These are phyloP conservation scores for Malassezia pachydermatis DNA, from an alignment of 1,284 basidiomycete species.

Conservation along the genomic window DNA sequence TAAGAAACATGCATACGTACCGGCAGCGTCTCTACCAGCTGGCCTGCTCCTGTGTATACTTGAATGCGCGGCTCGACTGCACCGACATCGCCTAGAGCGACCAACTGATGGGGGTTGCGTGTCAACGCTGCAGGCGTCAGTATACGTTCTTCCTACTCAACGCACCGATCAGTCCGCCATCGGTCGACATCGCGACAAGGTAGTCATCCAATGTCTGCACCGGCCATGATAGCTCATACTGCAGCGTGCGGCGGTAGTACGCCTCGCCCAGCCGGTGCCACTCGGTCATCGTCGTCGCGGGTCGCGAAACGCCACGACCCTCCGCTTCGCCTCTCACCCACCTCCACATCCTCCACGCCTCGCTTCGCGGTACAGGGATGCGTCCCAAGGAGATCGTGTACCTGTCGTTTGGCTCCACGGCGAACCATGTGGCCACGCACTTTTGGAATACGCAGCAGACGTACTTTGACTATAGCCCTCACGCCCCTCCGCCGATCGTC, in stretches of 20 bases:
- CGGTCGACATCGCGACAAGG: slow-evolving; percentile 66
- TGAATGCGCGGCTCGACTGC: slow-evolving; percentile 59
- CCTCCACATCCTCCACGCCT: not conserved
- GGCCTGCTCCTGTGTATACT: slow-evolving; percentile 52
- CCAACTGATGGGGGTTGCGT: slow-evolving; percentile 69
- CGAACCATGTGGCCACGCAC: slow-evolving; percentile 41
- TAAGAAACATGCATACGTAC: too few relatives aligned
- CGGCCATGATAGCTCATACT: slow-evolving; percentile 74
- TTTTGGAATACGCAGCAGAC: slow-evolving; percentile 44
- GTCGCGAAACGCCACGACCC: not conserved
- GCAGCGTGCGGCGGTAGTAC: slow-evolving; percentile 58
- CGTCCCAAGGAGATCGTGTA: slow-evolving; percentile 34
- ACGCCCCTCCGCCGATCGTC: slow-evolving; percentile 22
- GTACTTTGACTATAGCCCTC: slow-evolving; percentile 26
- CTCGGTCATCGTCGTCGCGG: slow-evolving; percentile 16
- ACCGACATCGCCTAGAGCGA: slow-evolving; percentile 61
- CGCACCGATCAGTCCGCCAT: slow-evolving; percentile 82
- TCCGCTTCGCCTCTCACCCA: not conserved
- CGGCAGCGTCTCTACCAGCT: slow-evolving; percentile 49
- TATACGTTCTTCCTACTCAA: slow-evolving; percentile 51
- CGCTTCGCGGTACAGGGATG: too few relatives aligned
- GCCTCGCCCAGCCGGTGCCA: slow-evolving; percentile 41
- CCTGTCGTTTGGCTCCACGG: slow-evolving; percentile 38
- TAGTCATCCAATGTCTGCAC: slow-evolving; percentile 70
- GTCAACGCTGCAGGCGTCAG: slow-evolving; percentile 64